Base-by-base conservation (phyloP, 2,329 filamentous ascomycete genomes). In the Colletotrichum lupini region DNA sequence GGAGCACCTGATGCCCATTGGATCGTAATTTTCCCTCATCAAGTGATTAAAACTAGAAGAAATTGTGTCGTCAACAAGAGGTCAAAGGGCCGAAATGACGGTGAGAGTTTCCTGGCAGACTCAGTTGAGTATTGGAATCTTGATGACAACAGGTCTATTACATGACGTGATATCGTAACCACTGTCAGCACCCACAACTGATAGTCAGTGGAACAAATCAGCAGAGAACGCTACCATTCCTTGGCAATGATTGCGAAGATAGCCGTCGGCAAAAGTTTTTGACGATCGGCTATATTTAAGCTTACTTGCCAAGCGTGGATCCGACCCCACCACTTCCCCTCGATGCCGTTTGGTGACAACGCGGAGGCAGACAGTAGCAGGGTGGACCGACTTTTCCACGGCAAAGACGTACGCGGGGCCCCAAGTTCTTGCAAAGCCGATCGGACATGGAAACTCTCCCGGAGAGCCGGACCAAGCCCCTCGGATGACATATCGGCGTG, bases 231-330 rank as follows among this genome's bases (percentile, higher is more conserved):
- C 11, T 14, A 14, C 35, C 12, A 37, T 37, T 4, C 12, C 35
- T 37, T 37, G 12, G 35, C 12, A 37, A 5, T 37, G 12, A 37
- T 14, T 14, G 12, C 35, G 12, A 37, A 37, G 67, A 69, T 69
- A 69, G 58, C 42, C 53, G 60, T 69, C 53, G 60, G 67, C 67
- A 69, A 69, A 69, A 63, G 30, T 14, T 26, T 37, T 52, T 26
- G 32, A 63, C 58, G 53, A 69, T 69, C 67, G 67, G 67, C 60
- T 65, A 42, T 53, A 59, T 53, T 65, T 65, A 65, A 65, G 67
- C 67, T 65, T 69, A 69, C 66, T 37, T 58, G 37, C 60, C 60
- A 53, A 61, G 67, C 32, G 14, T 14, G 28, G 30, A 37, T 55
- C 60, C 60, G 28, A 30, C 60, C 67, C 59, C 59, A 64, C 49